A percentile compares a stretch with the other conserved stretches of the same genome.
Conservation (phyloP, 768 basidiomycete genomes). For the Russula virescens region DNA sequence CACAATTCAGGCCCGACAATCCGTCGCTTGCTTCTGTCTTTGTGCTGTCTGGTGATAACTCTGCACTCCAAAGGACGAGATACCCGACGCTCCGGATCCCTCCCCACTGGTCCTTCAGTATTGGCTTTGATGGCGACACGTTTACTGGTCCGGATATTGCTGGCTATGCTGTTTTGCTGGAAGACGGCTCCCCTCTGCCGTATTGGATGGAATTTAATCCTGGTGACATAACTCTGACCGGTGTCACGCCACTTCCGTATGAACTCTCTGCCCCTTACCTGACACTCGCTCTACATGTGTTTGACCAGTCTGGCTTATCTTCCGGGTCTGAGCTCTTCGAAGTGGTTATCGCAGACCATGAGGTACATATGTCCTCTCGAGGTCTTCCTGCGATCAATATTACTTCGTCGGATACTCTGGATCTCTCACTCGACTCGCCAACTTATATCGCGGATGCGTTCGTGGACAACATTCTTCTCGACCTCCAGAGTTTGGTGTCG, state of each 20-base stretch:
- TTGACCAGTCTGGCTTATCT: slow-evolving; percentile 69
- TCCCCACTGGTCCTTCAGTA: slow-evolving; percentile 81
- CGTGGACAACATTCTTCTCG: slow-evolving; percentile 55
- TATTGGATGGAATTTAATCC: slow-evolving; percentile 71
- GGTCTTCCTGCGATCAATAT: slow-evolving; percentile 65
- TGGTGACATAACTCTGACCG: slow-evolving; percentile 65
- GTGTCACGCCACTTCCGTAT: slow-evolving; percentile 56
- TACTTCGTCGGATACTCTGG: slow-evolving; percentile 51
- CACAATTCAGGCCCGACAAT: slow-evolving; percentile 57
- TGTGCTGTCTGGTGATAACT: slow-evolving; percentile 48
- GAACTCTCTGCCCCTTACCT: slow-evolving; percentile 39
- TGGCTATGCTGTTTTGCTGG: slow-evolving; percentile 58
- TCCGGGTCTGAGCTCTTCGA: slow-evolving; percentile 55
- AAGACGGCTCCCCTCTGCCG: slow-evolving; percentile 67
- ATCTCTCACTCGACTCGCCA: slow-evolving; percentile 45
- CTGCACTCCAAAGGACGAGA: slow-evolving; percentile 43
- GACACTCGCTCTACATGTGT: slow-evolving; percentile 56
- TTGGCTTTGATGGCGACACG: slow-evolving; percentile 71
- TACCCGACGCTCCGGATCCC: slow-evolving; percentile 67
- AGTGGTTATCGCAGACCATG: slow-evolving; percentile 61
- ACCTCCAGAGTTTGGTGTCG: slow-evolving; percentile 49
- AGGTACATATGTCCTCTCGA: slow-evolving; percentile 45
- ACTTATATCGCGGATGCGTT: slow-evolving; percentile 59
- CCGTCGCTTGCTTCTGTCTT: slow-evolving; percentile 74
- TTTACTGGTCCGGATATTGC: slow-evolving; percentile 44